Percentiles rank a stretch among this genome's conserved stretches.
Evolutionary conservation across 2,329 filamentous ascomycete genomes (phyloP).

Genomic region (Zasmidium angulare): DNA sequence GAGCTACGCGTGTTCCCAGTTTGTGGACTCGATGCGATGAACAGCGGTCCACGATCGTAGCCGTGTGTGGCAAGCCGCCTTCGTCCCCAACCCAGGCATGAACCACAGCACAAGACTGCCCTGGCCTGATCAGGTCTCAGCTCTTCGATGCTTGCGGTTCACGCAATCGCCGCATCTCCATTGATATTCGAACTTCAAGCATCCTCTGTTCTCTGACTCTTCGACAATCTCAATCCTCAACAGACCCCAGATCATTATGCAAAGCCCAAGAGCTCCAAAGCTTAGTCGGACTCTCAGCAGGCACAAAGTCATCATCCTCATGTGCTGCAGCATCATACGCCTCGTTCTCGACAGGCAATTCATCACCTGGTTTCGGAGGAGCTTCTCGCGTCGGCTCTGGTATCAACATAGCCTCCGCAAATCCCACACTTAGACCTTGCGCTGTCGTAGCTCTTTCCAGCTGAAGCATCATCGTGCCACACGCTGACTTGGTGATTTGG

Average conservation of each 20-base stretch:
- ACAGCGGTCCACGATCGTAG: too few species aligned
- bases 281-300: constrained; percentile 36
- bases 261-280: constrained; percentile 36
- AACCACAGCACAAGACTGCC: too few species aligned
- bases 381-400: constrained; percentile 20
- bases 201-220: not conserved
- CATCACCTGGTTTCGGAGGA: constrained; percentile 4
- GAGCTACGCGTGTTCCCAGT: too few species aligned
- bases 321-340: constrained; percentile 1
- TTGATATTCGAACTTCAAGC: not conserved
- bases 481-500: constrained; percentile 17
- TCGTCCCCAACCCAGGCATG: too few species aligned
- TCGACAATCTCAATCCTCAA: constrained; percentile 2
- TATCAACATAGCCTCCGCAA: constrained; percentile 20
- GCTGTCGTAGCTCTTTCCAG: constrained; percentile 19
- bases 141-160: too few species aligned
- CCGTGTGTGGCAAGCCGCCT: too few species aligned
- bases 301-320: constrained; percentile 19
- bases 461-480: constrained; percentile 15
- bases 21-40: too few species aligned
- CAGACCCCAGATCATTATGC: constrained; percentile 26
- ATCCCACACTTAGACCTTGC: constrained; percentile 19
- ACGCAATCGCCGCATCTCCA: not conserved
- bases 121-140: too few species aligned
- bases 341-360: not conserved